These are phyloP conservation scores for Nicotiana tabacum DNA, from an alignment of 257 asterid species.

Conservation along the genomic window DNA sequence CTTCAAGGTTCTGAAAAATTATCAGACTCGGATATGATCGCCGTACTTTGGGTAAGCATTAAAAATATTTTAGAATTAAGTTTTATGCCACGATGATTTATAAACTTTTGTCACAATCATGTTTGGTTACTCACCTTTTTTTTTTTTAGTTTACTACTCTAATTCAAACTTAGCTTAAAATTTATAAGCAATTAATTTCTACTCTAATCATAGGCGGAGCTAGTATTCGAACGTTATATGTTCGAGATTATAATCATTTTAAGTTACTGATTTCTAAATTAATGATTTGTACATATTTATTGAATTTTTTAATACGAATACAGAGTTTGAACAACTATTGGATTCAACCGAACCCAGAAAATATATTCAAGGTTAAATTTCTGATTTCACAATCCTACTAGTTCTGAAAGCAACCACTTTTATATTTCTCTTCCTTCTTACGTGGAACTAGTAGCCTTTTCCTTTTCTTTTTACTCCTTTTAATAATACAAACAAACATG, in stretches of 20 bases:
- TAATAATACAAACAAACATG: not conserved
- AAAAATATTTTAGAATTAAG: slow-evolving; percentile 1
- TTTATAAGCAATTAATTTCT: not conserved
- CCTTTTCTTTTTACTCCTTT: slow-evolving; percentile 4
- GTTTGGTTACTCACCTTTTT: not conserved
- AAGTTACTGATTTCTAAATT: too few species aligned
- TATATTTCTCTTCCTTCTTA: not conserved
- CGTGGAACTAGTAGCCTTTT: slow-evolving; percentile 10
- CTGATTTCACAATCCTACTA: not conserved
- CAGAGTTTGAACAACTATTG: too few species aligned
- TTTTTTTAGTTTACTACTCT: not conserved
- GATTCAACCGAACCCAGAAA: not conserved
- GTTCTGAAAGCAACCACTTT: not conserved
- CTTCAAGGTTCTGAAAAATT: slow-evolving; percentile 46
- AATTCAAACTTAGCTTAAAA: not conserved
- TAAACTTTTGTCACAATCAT: not conserved
- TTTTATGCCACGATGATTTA: not conserved
- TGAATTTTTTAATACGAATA: too few species aligned
- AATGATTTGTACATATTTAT: too few species aligned
- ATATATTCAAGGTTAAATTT: slow-evolving; percentile 4
- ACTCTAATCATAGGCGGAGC: too few species aligned
- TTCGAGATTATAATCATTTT: too few species aligned
- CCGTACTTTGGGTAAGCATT: slow-evolving; percentile 77
- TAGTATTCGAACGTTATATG: too few species aligned
- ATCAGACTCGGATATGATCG: slow-evolving; percentile 72